These are phyloP conservation scores for Fusarium falciforme DNA, from an alignment of 2,329 filamentous ascomycete genomes.

Conservation along the genomic window DNA sequence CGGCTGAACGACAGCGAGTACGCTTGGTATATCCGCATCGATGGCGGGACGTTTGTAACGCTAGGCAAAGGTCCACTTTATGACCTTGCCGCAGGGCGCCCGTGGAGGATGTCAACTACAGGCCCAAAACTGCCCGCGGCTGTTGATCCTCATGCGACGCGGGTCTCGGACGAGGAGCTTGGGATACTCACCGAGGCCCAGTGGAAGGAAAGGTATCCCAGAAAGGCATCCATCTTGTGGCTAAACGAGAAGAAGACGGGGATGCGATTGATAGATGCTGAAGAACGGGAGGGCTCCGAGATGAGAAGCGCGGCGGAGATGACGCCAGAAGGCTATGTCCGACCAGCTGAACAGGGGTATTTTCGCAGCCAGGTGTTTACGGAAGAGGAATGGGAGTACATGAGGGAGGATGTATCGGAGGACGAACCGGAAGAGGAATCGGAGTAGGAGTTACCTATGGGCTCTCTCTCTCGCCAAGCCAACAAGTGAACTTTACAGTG, in stretches of 20 bases:
- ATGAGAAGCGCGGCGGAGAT: neutral
- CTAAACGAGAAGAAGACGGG: neutral
- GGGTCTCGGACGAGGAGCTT: neutral
- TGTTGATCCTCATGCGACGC: neutral
- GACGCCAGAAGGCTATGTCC: neutral
- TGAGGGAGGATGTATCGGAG: neutral
- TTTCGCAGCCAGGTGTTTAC: neutral
- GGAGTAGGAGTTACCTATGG: neutral
- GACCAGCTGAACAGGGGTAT: neutral
- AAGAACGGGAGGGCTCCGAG: slow-evolving; percentile 1
- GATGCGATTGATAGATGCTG: neutral
- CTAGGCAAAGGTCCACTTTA: neutral
- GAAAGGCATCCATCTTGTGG: neutral
- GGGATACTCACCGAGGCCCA: neutral
- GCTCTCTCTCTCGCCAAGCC: neutral
- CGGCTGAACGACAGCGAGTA: neutral
- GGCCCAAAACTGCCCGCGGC: neutral
- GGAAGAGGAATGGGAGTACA: neutral
- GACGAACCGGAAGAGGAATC: neutral
- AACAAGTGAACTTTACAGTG: neutral
- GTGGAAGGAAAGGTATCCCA: neutral
- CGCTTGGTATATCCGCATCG: neutral
- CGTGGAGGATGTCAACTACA: neutral
- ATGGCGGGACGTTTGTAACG: neutral
- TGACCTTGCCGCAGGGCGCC: neutral